Evolutionary conservation across 495 filamentous ascomycete genomes (phyloP).

Genomic region (Aspergillus panamensis): DNA sequence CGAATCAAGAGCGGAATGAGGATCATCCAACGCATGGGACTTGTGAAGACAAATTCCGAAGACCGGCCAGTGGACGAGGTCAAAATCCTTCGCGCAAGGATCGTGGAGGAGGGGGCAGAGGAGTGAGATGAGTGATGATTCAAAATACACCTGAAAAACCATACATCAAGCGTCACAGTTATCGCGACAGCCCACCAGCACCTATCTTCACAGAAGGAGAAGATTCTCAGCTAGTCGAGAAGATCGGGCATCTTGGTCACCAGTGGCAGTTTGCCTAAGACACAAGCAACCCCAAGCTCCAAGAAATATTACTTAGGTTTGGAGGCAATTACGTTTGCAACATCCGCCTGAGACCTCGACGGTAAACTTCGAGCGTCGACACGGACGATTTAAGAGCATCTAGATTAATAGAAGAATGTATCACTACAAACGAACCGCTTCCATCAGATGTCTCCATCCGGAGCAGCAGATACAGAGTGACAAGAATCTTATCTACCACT

Average conservation of each 20-base stretch:
- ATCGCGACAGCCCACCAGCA: conserved; percentile 1
- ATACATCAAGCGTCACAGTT: not conserved
- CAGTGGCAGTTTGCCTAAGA: not conserved
- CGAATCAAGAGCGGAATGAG: conserved; percentile 81
- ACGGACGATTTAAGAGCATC: no score
- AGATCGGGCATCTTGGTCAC: not conserved
- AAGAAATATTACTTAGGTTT: not conserved
- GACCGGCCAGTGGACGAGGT: conserved; percentile 82
- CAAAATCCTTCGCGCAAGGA: conserved; percentile 68
- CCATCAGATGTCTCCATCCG: conserved; percentile 70
- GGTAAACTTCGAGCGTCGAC: not conserved
- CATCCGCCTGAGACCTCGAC: not conserved
- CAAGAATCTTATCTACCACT: conserved; percentile 64
- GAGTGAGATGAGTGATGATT: conserved; percentile 28
- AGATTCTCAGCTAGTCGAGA: not conserved
- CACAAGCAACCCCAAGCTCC: not conserved
- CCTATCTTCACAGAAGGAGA: not conserved
- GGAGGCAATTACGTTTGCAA: not conserved
- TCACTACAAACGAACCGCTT: conserved; percentile 72
- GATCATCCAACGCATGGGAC: conserved; percentile 83
- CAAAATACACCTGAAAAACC: not conserved
- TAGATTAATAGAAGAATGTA: conserved; percentile 37
- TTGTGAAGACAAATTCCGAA: conserved; percentile 78
- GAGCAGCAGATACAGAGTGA: conserved; percentile 97
- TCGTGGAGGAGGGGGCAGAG: conserved; percentile 56